Evolutionary conservation across 192 early-diverging fungal genomes (phyloP), one percentile per base, ranked within the genome.

Genomic region (Umbelopsis sp.): DNA sequence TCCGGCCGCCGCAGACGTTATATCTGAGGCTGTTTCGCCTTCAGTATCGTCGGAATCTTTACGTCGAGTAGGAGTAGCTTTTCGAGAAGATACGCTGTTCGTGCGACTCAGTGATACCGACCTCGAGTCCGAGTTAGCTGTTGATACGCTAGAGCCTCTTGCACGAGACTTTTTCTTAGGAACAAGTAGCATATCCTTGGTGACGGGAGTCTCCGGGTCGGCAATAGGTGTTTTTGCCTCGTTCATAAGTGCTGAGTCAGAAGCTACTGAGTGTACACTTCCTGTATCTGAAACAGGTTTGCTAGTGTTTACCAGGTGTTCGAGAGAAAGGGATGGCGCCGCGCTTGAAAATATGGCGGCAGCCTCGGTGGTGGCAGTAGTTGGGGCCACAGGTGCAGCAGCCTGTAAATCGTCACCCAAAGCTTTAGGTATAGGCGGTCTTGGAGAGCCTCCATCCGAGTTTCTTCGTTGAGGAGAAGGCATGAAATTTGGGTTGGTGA

Each of bases 381-480:
- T 50, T 20, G 64, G 25, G 25, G 68, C 13, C 10, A 22, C 8
- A 46, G 47, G 67, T 13, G 52, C 46, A 8, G 23, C 37, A 22
- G 52, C 46, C 33, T 37, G 71, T 49, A 45, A 25, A 49, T 53
- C 46, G 37, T 61, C 66, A 18, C 45, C 55, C 13, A 64, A 3
- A 22, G 64, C 49, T 46, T 22, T 71, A 33, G 46, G 46, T 1
- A 50, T 45, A 44, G 66, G 45, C 23, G 67, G 33, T 9, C 61
- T 22, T 23, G 68, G 61, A 10, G 76, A 69, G 15, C 76, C 76
- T 23, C 55, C 55, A 18, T 78, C 76, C 5, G 76, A 78, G 48
- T 78, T 78, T 23, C 76, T 46, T 30, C 76, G 44, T n/a, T 49
- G 49, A 21, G 21, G 18, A 7, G 49, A 30, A 12, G 76, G 64